Conservation (phyloP, 1,284 basidiomycete species). For the Austroboletus rostrupii region DNA sequence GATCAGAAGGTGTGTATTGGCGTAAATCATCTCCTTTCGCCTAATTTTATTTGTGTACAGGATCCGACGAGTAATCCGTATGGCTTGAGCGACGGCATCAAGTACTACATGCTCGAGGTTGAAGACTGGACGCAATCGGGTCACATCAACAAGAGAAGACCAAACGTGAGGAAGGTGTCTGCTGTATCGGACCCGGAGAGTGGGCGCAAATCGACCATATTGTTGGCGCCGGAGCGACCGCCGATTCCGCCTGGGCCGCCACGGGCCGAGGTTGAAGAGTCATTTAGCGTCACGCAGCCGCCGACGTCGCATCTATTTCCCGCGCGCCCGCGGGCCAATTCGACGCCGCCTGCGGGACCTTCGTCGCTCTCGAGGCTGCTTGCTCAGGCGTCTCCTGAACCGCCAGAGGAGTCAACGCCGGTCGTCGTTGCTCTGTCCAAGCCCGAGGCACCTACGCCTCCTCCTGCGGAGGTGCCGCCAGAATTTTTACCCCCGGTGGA, state of each 20-base stretch:
- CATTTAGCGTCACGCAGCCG: conserved; percentile 56
- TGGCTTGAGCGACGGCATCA: conserved; percentile 84
- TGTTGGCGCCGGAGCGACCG: conserved; percentile 32
- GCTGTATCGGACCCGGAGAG: conserved; percentile 36
- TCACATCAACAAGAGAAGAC: conserved; percentile 54
- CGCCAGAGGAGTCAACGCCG: conserved; percentile 20
- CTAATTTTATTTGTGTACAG: conserved; percentile 35
- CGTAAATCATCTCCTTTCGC: neutral
- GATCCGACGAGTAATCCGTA: conserved; percentile 72
- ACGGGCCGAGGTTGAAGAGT: conserved; percentile 63
- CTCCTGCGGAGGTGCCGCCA: neutral
- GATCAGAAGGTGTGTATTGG: conserved; percentile 60
- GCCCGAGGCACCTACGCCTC: conserved; percentile 5
- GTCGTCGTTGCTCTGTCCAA: conserved; percentile 30
- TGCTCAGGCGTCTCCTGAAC: conserved; percentile 60
- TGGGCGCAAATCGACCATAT: conserved; percentile 33
- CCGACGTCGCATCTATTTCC: conserved; percentile 64
- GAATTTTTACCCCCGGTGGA: conserved; percentile 1
- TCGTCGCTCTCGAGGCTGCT: conserved; percentile 72
- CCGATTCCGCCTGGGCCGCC: conserved; percentile 48
- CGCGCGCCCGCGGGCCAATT: conserved; percentile 57
- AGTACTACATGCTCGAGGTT: conserved; percentile 91
- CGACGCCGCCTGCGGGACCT: conserved; percentile 62
- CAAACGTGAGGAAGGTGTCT: conserved; percentile 49
- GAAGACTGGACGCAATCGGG: conserved; percentile 86